Percentiles rank a stretch among this genome's conserved stretches.
phyloP scores from a whole-genome alignment of 1,284 basidiomycete genomes.

The Neonothopanus nambi region DNA sequence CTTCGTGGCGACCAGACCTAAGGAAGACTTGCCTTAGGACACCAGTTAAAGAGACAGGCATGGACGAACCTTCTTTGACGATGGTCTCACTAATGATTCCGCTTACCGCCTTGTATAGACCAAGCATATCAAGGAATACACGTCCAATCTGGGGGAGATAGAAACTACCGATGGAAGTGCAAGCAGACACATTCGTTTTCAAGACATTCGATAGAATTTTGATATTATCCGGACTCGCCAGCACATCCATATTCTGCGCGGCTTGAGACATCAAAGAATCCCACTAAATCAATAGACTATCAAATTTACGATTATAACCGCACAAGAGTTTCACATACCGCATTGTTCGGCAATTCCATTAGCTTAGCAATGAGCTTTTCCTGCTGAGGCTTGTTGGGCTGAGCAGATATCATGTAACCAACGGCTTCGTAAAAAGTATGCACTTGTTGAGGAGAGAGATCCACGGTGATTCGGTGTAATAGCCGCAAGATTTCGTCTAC shows the following conservation, averaged over 20 bases:
- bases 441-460: conserved; percentile 93
- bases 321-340: conserved; percentile 51
- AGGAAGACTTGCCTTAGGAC: conserved; percentile 11
- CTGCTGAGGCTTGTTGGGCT: conserved; percentile 96
- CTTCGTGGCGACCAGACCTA: conserved; percentile 92
- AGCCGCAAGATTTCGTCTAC: conserved; percentile 96
- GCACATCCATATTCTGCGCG: conserved; percentile 89
- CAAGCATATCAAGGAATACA: conserved; percentile 98
- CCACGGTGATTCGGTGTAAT: conserved; percentile 93
- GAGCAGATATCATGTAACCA: conserved; percentile 99
- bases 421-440: conserved; percentile 98
- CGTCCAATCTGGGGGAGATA: conserved; percentile 96
- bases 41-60: neutral
- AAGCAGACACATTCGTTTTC: conserved; percentile 98
- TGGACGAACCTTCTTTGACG: conserved; percentile 72
- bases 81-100: conserved; percentile 97
- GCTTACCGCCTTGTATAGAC: conserved; percentile 96
- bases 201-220: conserved; percentile 97
- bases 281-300: conserved; percentile 62
- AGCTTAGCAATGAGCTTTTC: conserved; percentile 94
- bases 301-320: conserved; percentile 3
- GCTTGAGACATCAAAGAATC: conserved; percentile 97
- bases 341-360: conserved; percentile 98
- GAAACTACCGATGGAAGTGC: conserved; percentile 95
- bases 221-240: conserved; percentile 91